Evolutionary conservation across 805 yeast genomes (phyloP).

Genomic region (Martiniozyma abietophila): DNA sequence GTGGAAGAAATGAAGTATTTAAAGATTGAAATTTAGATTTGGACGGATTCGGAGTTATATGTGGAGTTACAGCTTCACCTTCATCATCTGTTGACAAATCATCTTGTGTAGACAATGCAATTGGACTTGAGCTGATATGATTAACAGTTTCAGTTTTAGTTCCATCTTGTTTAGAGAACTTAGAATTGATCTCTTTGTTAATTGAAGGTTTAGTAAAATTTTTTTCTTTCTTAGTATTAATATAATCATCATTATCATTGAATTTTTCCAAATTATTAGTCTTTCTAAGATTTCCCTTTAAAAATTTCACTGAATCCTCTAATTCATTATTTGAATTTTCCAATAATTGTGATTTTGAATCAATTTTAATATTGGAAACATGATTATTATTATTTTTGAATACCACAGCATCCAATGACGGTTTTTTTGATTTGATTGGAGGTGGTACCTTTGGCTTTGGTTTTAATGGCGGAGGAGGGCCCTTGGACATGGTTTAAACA

Average conservation of each 20-base stretch:
- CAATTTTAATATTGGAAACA: slow-evolving; percentile 5
- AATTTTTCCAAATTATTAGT: too few relatives aligned
- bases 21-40: too few relatives aligned
- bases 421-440: slow-evolving; percentile 20
- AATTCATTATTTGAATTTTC: too few relatives aligned
- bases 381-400: too few relatives aligned
- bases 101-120: neutral
- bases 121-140: neutral
- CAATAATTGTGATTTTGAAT: neutral
- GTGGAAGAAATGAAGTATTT: too few relatives aligned
- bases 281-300: too few relatives aligned
- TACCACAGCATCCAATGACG: too few relatives aligned
- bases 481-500: slow-evolving; percentile 12
- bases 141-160: neutral
- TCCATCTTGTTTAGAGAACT: too few relatives aligned
- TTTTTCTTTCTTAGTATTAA: neutral
- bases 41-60: too few relatives aligned
- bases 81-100: slow-evolving; percentile 1
- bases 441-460: slow-evolving; percentile 28
- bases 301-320: too few relatives aligned
- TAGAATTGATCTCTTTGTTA: too few relatives aligned
- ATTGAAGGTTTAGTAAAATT: too few relatives aligned
- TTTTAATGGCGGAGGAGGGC: slow-evolving; percentile 23
- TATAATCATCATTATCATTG: neutral
- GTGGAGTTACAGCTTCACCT: neutral